Base-by-base conservation (phyloP, 2,329 filamentous ascomycete species). In the Neofusicoccum sp. region DNA sequence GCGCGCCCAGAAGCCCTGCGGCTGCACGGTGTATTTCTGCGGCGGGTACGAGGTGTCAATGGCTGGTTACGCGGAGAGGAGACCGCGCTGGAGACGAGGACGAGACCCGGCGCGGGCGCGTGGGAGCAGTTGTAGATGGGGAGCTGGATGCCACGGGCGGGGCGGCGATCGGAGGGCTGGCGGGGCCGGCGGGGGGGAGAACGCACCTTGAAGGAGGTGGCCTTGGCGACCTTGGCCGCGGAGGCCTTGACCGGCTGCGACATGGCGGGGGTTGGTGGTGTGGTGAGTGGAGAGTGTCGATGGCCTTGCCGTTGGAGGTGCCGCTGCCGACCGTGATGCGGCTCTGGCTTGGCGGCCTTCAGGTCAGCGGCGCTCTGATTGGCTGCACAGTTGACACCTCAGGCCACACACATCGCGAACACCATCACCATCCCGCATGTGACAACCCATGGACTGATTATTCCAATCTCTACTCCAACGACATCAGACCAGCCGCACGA, bases 1-100 rank as follows among this genome's bases (percentile, higher is more conserved):
- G 61, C 80, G 80, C 73, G 93, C 92, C 90, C 91, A 98, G 76
- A 98, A 80, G 41, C 95, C 95, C 40, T 83, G 86, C 56, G 93
- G 95, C 74, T 96, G 90, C 65, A 98, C 82, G 36, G 93, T 96
- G 80, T 99, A 93, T 90, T 98, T 98, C 93, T 99, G 33, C 31
- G 9, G 7, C 3, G 8, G 6, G 20, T 24, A 9, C 6, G 43
- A n/a, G 12, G 16, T 26, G 54, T 58, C 41, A 58, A 47, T 47
- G 16, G 33, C 30, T 12, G 30, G 12, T n/a, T 16, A 28, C 33
- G 26, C n/a, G n/a, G n/a, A n/a, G n/a, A n/a, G n/a, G n/a, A n/a
- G n/a, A n/a, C n/a, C n/a, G n/a, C n/a, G n/a, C n/a, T 8, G 38
- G 7, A 20, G 41, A 30, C 41, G 33, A 38, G n/a, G 34, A 6